These are phyloP conservation scores for Goniomonas avonlea DNA, from an alignment of 78 protist species.

Conservation along the genomic window DNA sequence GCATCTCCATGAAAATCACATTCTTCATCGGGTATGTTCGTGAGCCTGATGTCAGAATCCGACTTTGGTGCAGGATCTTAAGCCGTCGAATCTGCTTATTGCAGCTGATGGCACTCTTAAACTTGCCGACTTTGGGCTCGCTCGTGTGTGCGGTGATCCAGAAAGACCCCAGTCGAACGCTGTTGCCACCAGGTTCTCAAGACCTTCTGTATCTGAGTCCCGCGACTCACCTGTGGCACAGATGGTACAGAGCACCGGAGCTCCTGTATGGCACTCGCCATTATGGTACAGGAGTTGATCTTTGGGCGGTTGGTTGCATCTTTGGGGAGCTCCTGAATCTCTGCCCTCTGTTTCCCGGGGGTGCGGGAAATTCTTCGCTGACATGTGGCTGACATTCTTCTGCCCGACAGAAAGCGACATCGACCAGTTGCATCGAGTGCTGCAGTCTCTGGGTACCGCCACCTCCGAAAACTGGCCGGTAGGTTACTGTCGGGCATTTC, in stretches of 20 bases:
- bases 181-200: constrained; percentile 43
- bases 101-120: constrained; percentile 39
- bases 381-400: background rate
- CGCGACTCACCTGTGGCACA: background rate
- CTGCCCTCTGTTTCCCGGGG: constrained; percentile 48
- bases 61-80: constrained; percentile 70
- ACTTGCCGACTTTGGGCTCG: constrained; percentile 76
- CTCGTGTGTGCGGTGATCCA: constrained; percentile 61
- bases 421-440: constrained; percentile 49
- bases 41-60: no score
- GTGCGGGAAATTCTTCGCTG: constrained; percentile 34
- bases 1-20: background rate
- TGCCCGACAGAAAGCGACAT: constrained; percentile 26
- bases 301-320: constrained; percentile 73
- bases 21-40: background rate
- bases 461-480: constrained; percentile 57
- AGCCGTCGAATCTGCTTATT: constrained; percentile 66
- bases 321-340: constrained; percentile 66
- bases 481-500: no score
- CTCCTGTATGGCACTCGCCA: constrained; percentile 65
- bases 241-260: constrained; percentile 77
- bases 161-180: constrained; percentile 40
- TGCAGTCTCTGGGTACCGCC: constrained; percentile 51
- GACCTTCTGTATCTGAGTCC: background rate
- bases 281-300: constrained; percentile 70